Base-by-base conservation (phyloP, 257 asterid genomes). In the Rubia yunnanensis region DNA sequence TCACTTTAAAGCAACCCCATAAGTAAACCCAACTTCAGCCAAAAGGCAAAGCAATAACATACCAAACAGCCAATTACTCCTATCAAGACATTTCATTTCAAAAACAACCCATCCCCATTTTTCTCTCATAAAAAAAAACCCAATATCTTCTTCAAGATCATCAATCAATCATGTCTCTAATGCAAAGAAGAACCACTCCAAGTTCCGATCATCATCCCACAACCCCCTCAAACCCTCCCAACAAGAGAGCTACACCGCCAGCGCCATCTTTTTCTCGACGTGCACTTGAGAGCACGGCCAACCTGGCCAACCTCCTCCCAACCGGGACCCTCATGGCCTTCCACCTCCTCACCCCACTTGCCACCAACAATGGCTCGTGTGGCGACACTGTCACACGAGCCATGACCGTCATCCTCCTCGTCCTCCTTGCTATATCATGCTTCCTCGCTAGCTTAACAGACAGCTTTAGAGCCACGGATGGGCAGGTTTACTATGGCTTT, bases 281-380 rank as follows among this genome's bases (percentile, higher is more conserved):
- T 6, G 82, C 81, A 66, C 57, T 87, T 6, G 70, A 82, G 23
- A 80, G 74, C 85, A 75, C 94, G 0, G 88, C 91, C 13, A 64
- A 89, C 50, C 77, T 89, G 30, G 91, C 94, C 71, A 89, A 85
- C 75, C 94, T 87, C 77, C 89, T 87, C 32, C 96, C 96, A 0
- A 87, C 96, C 0, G 87, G 88, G 4, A 87, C 95, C 59, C 80
- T 89, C 0, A 34, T 87, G 5, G 94, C 94, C 59, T 89, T 89
- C 70, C 96, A 89, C 56, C 74, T 89, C 69, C 83, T 87, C 1
- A 83, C 85, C 0, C 96, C 95, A 0, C 38, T 82, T 68, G 73
- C 81, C 85, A 87, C 94, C 68, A 82, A 73, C 73, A 75, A 77
- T 50, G 95, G 96, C 26, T 11, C 73, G 0, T 89, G 96, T 24